Percentiles rank a stretch among this genome's conserved stretches.
phyloP scores from a whole-genome alignment of 2,329 filamentous ascomycete genomes.

The Arthroderma uncinatum region DNA sequence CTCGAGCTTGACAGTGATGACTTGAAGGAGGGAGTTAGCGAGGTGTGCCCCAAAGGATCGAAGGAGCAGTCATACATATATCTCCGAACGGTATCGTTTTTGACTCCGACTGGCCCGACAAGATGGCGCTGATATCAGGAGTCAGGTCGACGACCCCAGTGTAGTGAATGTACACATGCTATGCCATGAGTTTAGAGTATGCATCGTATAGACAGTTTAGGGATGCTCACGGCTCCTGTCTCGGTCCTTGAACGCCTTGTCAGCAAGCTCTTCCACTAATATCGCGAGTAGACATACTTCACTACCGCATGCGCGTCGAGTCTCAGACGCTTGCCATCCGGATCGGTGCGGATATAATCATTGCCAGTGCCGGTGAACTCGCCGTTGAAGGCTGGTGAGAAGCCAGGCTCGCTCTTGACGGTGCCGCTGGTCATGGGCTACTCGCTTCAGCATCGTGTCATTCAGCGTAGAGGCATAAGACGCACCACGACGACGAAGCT shows the following conservation, averaged over 20 bases:
- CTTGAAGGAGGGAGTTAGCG: constrained; percentile 15
- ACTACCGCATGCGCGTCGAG: constrained; percentile 32
- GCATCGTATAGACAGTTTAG: constrained; percentile 8
- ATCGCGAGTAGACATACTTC: constrained; percentile 22
- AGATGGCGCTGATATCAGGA: constrained; percentile 25
- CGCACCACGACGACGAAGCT: constrained; percentile 29
- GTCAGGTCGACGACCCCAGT: constrained; percentile 30
- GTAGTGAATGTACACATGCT: constrained; percentile 31
- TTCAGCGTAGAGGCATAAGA: neutral
- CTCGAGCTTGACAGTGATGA: constrained; percentile 30
- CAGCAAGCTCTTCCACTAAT: neutral
- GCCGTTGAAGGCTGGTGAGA: constrained; percentile 29
- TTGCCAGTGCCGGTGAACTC: constrained; percentile 29
- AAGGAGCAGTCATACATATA: constrained; percentile 26
- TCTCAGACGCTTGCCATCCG: constrained; percentile 30
- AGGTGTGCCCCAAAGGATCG: neutral
- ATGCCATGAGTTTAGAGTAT: neutral
- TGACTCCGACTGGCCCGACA: constrained; percentile 24
- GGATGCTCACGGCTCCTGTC: constrained; percentile 23
- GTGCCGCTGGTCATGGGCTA: constrained; percentile 31
- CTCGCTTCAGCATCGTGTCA: neutral
- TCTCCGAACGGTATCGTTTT: constrained; percentile 30
- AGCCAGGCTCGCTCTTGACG: constrained; percentile 27
- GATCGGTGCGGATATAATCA: constrained; percentile 35
- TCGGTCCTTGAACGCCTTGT: constrained; percentile 20